phyloP scores from a whole-genome alignment of 257 asterid species.

The Ehretia macrophylla region DNA sequence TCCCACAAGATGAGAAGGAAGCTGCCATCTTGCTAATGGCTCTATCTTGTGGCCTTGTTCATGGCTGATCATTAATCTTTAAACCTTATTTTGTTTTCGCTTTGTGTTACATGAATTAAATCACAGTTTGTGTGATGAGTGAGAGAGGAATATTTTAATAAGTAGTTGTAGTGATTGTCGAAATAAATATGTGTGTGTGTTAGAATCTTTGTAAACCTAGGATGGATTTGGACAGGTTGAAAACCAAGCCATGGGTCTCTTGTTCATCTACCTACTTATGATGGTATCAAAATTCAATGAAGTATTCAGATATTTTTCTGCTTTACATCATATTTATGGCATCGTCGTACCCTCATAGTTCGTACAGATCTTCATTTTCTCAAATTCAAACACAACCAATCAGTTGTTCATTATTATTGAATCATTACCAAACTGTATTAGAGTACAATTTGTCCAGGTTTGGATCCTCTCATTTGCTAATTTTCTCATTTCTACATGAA shows the following conservation, averaged over 20 bases:
- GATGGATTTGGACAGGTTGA: slow-evolving; percentile 18
- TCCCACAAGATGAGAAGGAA: slow-evolving; percentile 92
- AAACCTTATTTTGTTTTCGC: neutral
- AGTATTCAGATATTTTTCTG: slow-evolving; percentile 1
- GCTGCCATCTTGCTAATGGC: slow-evolving; percentile 96
- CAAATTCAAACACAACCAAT: neutral
- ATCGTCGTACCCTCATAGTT: neutral
- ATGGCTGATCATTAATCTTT: slow-evolving; percentile 42
- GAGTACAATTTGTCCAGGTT: no score
- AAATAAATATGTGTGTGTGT: slow-evolving; percentile 21
- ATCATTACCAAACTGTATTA: no score
- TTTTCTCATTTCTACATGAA: no score
- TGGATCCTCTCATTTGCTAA: no score
- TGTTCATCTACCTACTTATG: slow-evolving; percentile 17
- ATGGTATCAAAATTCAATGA: slow-evolving; percentile 7
- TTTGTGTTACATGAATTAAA: neutral
- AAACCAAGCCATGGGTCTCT: slow-evolving; percentile 17
- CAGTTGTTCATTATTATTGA: no score
- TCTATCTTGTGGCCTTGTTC: slow-evolving; percentile 74
- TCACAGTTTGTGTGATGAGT: slow-evolving; percentile 1
- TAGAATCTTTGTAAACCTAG: slow-evolving; percentile 22
- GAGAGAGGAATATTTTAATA: neutral
- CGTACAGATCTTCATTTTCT: neutral
- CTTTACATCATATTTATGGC: neutral
- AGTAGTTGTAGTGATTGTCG: slow-evolving; percentile 13